Evolutionary conservation across 768 basidiomycete species (phyloP).

Genomic region (Macrolepiota dolichaula): DNA sequence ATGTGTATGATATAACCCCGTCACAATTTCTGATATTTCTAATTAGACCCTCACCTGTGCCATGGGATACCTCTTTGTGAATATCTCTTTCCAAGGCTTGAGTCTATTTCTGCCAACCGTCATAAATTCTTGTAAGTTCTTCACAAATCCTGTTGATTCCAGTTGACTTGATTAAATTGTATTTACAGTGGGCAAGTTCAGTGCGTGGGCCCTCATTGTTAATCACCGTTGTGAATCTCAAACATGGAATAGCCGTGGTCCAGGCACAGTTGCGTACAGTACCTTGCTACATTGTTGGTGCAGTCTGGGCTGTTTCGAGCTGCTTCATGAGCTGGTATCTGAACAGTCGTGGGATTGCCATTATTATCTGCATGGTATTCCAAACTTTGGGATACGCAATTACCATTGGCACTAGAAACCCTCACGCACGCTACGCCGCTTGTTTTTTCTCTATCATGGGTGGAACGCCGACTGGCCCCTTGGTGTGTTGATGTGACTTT

Average conservation of each 20-base stretch:
- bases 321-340: constrained; percentile 35
- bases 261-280: constrained; percentile 48
- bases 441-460: constrained; percentile 42
- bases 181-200: constrained; percentile 31
- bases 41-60: constrained; percentile 28
- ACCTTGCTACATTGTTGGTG: constrained; percentile 40
- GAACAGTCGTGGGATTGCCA: constrained; percentile 30
- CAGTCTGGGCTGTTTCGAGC: constrained; percentile 33
- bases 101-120: constrained; percentile 46
- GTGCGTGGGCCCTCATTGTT: constrained; percentile 20
- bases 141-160: neutral
- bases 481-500: constrained; percentile 15
- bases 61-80: constrained; percentile 29
- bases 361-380: constrained; percentile 31
- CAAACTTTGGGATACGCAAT: constrained; percentile 43
- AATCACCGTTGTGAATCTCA: neutral
- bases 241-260: constrained; percentile 31
- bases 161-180: neutral
- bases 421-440: constrained; percentile 44
- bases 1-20: neutral
- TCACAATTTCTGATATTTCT: neutral
- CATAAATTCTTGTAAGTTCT: constrained; percentile 35
- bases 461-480: constrained; percentile 34
- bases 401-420: constrained; percentile 36
- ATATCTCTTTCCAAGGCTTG: constrained; percentile 43